Evolutionary conservation across 73 alveolate species (phyloP), one percentile per base, ranked within the genome.

Genomic region (Vitrella brassicaformis): DNA sequence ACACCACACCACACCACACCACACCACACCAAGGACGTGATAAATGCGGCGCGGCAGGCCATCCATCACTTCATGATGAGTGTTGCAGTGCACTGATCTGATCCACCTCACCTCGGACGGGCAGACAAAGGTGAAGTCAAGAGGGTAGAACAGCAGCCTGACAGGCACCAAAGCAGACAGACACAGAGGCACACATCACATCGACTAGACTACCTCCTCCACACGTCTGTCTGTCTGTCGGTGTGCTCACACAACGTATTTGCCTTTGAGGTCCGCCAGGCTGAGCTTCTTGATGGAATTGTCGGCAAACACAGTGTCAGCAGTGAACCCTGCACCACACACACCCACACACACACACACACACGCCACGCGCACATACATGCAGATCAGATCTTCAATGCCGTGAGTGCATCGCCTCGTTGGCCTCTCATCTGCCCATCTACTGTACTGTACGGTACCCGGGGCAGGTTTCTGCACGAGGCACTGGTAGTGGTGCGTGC

Each of bases 91-190:
- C 22, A 14, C 56, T 14, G 56, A 39, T 14, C 56, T 39, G n/a
- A n/a, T n/a, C n/a, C n/a, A n/a, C n/a, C 86, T 86, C 26, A 91
- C 87, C 82, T 93, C 96, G 45, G 97, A 91, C 28, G 96, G 96
- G 88, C 97, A 90, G 18, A 90, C 97, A 80, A 90, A 90, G 67
- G 98, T 91, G 88, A 89, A 90, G 73, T 89, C 96, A 69, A 88
- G 85, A 45, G 98, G 97, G 81, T 86, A 93, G 90, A 92, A 92
- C 94, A 93, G 91, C 26, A 91, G 86, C 25, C 82, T 91, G 70
- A 87, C 87, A 45, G 72, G 79, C 74, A 28, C 28, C 30, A 0
- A 71, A 29, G 30, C 68, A 71, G 28, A 29, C 78, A 46, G 78
- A 39, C 56, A 39, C 56, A 39, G 22, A 39, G 56, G 22, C 22